Evolutionary conservation across 495 filamentous ascomycete genomes (phyloP), one percentile per base, ranked within the genome.

Genomic region (Lasiosphaeria ovina): DNA sequence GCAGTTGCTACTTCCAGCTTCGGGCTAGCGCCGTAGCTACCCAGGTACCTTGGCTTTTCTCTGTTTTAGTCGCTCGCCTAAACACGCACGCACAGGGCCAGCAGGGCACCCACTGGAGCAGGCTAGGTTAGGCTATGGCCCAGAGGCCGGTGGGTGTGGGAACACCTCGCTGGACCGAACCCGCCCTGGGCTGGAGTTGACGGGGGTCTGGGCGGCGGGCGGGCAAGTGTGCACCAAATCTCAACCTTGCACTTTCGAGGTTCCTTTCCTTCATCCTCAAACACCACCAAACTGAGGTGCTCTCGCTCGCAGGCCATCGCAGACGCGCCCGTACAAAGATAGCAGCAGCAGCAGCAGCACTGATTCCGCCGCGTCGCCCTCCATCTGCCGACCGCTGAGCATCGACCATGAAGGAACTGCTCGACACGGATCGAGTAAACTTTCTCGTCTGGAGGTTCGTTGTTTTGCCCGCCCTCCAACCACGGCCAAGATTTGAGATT

Each of bases 381-480:
- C 67, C 67, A 60, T 58, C 58, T 64, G 66, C 60, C 60, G 63
- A 60, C 49, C 61, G 40, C 42, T 62, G 64, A 57, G 60, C 62
- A 59, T 59, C 73, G 67, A 77, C 67, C 58, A 81, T 83, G 81
- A 84, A 84, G 72, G 82, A 84, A 69, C 67, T 76, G 61, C 83
- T 98, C 69, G 89, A 90, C 75, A 93, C 92, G 62, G 86, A 97
- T 81, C 89, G 93, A 78, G 85, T 98, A 80, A 98, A 98, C 83
- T 98, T 93, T 82, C 82, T 98, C 78, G 90, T 98, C 81, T 96
- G 92, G 90, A 92, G 92, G 91, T 97, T 84, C 76, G 91, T 84
- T 66, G 63, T 73, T 69, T 69, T 67, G 42, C 34, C 33, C 56
- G 45, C 54, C 54, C 62, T 62, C 61, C 59, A 32, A 53, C 47